Percentiles rank a stretch among this genome's conserved stretches.
Conservation (phyloP, 1,139 yeast genomes). For the Hyphopichia khmerensis region DNA sequence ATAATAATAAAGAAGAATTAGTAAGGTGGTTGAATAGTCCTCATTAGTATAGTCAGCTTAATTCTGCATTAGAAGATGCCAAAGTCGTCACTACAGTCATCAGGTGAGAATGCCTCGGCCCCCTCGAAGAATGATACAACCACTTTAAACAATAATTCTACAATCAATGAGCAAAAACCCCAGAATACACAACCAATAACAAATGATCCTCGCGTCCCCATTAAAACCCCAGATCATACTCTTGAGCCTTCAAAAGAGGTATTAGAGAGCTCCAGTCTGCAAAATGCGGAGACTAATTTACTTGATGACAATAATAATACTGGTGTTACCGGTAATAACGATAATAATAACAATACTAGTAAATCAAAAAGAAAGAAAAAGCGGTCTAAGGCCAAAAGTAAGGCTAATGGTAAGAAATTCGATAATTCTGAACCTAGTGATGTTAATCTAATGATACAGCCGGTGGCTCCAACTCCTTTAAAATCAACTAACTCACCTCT, state of each 20-base stretch:
- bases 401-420: neutral
- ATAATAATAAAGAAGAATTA: no score
- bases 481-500: conserved; percentile 5
- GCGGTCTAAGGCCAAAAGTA: neutral
- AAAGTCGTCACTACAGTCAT: neutral
- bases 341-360: neutral
- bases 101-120: neutral
- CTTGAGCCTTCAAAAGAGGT: no score
- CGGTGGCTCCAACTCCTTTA: neutral
- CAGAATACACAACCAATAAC: no score
- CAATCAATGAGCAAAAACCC: neutral
- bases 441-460: neutral
- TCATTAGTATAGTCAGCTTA: neutral
- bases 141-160: neutral
- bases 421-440: neutral
- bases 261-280: no score
- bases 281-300: no score
- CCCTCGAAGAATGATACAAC: neutral
- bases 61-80: neutral
- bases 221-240: neutral
- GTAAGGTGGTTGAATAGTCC: no score
- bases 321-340: neutral
- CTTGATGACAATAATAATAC: neutral
- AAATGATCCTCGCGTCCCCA: neutral
- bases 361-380: neutral